phyloP scores from a whole-genome alignment of 371 early-diverging fungal species.

The Haplosporangium sp. region DNA sequence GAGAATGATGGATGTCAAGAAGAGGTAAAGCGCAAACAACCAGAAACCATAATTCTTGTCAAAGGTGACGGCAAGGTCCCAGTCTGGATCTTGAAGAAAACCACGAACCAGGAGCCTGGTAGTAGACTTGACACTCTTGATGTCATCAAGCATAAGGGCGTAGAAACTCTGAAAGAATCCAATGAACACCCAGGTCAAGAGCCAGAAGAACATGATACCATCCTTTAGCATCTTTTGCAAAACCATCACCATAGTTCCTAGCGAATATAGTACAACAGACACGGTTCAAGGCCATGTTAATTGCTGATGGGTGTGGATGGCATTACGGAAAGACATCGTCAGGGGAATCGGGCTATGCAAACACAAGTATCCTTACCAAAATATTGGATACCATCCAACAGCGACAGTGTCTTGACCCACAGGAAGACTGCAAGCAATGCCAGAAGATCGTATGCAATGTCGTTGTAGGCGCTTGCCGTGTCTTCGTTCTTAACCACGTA shows the following conservation, averaged over 20 bases:
- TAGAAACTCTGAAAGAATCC: constrained; percentile 55
- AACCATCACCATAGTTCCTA: constrained; percentile 56
- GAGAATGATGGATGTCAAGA: constrained; percentile 55
- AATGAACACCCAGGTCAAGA: constrained; percentile 55
- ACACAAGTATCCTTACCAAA: constrained; percentile 31
- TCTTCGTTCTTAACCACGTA: background rate
- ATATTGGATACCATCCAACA: constrained; percentile 52
- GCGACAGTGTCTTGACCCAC: constrained; percentile 51
- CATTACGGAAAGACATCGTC: no score
- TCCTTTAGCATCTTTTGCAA: constrained; percentile 58
- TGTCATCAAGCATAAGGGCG: constrained; percentile 20
- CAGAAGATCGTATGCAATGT: constrained; percentile 48
- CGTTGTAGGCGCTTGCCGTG: constrained; percentile 8
- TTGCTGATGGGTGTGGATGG: background rate
- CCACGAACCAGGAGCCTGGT: constrained; percentile 47
- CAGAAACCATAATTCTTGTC: constrained; percentile 36
- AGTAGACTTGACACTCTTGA: constrained; percentile 23
- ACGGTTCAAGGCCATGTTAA: background rate
- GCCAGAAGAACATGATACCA: constrained; percentile 58
- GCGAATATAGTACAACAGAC: background rate
- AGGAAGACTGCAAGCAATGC: constrained; percentile 51
- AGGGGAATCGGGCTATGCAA: background rate
- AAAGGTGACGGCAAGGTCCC: constrained; percentile 30
- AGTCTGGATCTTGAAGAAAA: constrained; percentile 56
- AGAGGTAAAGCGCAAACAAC: constrained; percentile 53